These are phyloP conservation scores for Bombardia bombarda DNA, from an alignment of 495 filamentous ascomycete genomes.

Conservation along the genomic window DNA sequence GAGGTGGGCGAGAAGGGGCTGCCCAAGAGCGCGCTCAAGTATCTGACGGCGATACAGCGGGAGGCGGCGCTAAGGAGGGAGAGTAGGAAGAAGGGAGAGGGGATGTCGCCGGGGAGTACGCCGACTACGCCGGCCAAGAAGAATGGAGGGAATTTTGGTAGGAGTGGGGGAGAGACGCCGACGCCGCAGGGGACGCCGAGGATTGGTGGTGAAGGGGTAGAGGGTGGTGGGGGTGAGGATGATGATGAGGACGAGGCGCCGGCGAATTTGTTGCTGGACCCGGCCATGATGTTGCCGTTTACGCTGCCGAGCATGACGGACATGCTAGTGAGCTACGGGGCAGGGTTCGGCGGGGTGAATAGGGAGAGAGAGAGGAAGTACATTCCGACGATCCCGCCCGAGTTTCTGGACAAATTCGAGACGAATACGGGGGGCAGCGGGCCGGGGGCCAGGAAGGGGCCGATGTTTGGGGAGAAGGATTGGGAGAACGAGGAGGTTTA, in stretches of 20 bases:
- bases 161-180: too few relatives aligned
- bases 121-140: slow-evolving; percentile 27
- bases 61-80: slow-evolving; percentile 53
- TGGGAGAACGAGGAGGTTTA: slow-evolving; percentile 45
- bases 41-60: slow-evolving; percentile 71
- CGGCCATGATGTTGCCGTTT: slow-evolving; percentile 89
- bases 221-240: too few relatives aligned
- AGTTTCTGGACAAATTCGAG: slow-evolving; percentile 88
- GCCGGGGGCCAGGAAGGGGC: slow-evolving; percentile 23
- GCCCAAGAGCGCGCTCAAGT: slow-evolving; percentile 78
- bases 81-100: slow-evolving; percentile 12
- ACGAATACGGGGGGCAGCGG: slow-evolving; percentile 48
- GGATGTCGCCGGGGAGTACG: slow-evolving; percentile 21
- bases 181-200: slow-evolving; percentile 2
- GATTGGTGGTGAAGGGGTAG: slow-evolving; percentile 10
- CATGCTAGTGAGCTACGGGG: slow-evolving; percentile 92
- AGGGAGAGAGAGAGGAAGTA: slow-evolving; percentile 89
- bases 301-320: slow-evolving; percentile 90
- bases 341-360: slow-evolving; percentile 89
- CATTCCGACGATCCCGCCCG: slow-evolving; percentile 89
- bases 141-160: too few relatives aligned
- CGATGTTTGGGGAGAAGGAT: slow-evolving; percentile 39
- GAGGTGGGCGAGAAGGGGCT: slow-evolving; percentile 94
- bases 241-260: slow-evolving; percentile 55
- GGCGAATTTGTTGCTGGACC: slow-evolving; percentile 72